Conservation (phyloP, 116 monocot species). For the Phalaenopsis hybrid region DNA sequence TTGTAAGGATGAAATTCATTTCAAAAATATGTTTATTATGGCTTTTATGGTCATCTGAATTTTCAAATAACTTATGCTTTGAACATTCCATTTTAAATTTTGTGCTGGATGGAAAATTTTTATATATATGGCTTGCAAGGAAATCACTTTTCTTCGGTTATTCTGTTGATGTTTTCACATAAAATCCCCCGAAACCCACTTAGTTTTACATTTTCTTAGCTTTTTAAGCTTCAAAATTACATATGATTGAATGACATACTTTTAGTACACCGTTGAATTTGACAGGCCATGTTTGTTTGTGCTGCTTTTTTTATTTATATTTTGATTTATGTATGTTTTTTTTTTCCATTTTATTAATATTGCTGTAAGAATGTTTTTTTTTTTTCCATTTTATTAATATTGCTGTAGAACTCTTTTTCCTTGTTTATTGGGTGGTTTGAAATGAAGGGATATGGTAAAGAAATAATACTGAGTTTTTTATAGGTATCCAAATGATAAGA, state of each 20-base stretch:
- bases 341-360: neutral
- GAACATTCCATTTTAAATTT: neutral
- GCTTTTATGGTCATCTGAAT: neutral
- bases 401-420: neutral
- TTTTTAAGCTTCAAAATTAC: neutral
- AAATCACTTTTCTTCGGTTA: neutral
- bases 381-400: constrained; percentile 1
- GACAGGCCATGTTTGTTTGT: neutral
- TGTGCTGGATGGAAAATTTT: neutral
- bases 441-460: neutral
- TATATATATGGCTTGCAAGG: neutral
- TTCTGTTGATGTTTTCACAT: neutral
- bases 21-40: neutral
- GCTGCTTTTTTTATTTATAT: neutral
- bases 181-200: neutral
- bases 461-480: neutral
- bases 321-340: neutral
- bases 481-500: neutral
- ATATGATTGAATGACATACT: neutral
- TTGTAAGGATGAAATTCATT: too few relatives aligned
- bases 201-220: neutral
- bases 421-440: neutral
- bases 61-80: neutral
- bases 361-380: neutral
- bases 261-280: neutral